phyloP scores from a whole-genome alignment of 805 yeast species.

The Candida patagonica region DNA sequence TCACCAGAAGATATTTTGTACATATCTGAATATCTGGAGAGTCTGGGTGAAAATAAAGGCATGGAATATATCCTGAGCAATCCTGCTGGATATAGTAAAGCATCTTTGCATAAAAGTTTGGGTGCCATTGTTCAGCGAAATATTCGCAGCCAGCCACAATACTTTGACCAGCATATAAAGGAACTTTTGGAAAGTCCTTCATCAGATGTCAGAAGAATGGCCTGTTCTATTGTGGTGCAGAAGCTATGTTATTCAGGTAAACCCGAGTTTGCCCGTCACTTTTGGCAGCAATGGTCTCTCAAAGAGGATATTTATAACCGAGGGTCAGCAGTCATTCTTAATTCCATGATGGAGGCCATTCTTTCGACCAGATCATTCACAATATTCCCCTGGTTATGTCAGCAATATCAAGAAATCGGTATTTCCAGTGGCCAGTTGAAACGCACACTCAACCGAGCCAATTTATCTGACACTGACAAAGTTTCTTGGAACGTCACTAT shows the following conservation, averaged over 20 bases:
- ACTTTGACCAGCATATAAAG: neutral
- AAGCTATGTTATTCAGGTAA: conserved; percentile 2
- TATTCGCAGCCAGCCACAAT: neutral
- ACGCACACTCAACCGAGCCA: too few species aligned
- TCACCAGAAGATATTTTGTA: conserved; percentile 1
- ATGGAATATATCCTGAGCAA: conserved; percentile 1
- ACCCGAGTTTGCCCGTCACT: conserved; percentile 7
- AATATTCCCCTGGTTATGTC: conserved; percentile 7
- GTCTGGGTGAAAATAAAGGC: neutral
- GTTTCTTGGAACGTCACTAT: too few species aligned
- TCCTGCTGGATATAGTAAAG: neutral
- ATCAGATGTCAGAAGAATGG: conserved; percentile 1
- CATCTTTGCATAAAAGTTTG: neutral
- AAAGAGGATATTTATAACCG: conserved; percentile 12
- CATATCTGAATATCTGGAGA: neutral
- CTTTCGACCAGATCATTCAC: neutral
- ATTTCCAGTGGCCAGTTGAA: neutral
- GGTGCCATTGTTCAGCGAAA: neutral
- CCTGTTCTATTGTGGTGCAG: conserved; percentile 7
- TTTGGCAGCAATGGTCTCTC: conserved; percentile 13
- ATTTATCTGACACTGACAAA: too few species aligned
- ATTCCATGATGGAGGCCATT: conserved; percentile 7
- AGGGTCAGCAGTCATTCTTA: conserved; percentile 1
- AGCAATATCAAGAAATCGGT: conserved; percentile 7
- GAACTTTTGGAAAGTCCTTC: conserved; percentile 3